A percentile compares a stretch with the other conserved stretches of the same genome.
These are phyloP conservation scores for Endoconidiophora laricicola DNA, from an alignment of 2,329 filamentous ascomycete species.

Conservation along the genomic window DNA sequence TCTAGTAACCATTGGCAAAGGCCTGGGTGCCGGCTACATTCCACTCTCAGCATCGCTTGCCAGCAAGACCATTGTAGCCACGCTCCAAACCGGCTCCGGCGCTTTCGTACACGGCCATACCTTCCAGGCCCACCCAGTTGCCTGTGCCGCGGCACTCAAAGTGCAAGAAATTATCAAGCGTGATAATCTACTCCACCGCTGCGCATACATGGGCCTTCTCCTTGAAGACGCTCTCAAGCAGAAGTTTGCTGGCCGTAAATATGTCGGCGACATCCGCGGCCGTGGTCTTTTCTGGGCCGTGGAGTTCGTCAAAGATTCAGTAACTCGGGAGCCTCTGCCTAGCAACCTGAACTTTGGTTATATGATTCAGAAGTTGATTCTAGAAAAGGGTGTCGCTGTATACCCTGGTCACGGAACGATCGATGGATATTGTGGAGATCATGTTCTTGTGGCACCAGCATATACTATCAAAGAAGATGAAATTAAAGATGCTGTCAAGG, in stretches of 20 bases:
- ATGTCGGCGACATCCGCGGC: conserved; percentile 26
- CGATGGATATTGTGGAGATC: conserved; percentile 46
- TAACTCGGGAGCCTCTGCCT: conserved; percentile 22
- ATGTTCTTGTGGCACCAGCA: conserved; percentile 52
- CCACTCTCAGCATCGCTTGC: conserved; percentile 39
- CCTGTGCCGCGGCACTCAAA: conserved; percentile 23
- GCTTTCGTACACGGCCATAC: conserved; percentile 42
- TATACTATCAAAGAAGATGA: conserved; percentile 45
- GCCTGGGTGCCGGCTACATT: conserved; percentile 38
- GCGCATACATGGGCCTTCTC: conserved; percentile 18
- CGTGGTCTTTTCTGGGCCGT: conserved; percentile 30
- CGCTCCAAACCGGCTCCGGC: conserved; percentile 28
- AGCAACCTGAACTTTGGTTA: conserved; percentile 16
- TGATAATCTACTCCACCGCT: conserved; percentile 21
- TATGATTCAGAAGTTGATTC: conserved; percentile 19
- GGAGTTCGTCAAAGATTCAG: conserved; percentile 27
- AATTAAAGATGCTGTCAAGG: conserved; percentile 22
- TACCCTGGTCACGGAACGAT: conserved; percentile 48
- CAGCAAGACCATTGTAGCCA: conserved; percentile 31
- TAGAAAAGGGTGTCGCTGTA: conserved; percentile 21
- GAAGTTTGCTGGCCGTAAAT: conserved; percentile 18
- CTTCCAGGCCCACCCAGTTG: conserved; percentile 27
- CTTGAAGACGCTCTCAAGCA: conserved; percentile 18
- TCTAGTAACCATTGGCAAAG: conserved; percentile 42
- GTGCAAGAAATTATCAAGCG: conserved; percentile 24